Evolutionary conservation across 1,139 yeast species (phyloP).

Genomic region (Pichia sp.): DNA sequence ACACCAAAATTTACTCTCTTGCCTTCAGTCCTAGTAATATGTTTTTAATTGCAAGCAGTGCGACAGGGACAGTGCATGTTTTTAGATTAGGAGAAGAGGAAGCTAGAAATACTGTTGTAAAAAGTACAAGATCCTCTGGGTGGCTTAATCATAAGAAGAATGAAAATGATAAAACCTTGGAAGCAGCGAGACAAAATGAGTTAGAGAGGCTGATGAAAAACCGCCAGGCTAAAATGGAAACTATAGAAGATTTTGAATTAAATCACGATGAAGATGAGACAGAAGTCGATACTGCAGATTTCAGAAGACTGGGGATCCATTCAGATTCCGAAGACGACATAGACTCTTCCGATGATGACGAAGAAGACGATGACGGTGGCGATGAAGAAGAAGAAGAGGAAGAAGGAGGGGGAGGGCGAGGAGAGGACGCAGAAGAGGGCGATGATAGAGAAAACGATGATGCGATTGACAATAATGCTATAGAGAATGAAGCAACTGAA

Average conservation of each 20-base stretch:
- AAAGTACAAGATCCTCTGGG: conserved; percentile 17
- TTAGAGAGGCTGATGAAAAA: conserved; percentile 16
- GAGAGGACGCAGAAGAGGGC: conserved; percentile 2
- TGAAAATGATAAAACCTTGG: conserved; percentile 14
- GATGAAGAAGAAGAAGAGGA: conserved; percentile 6
- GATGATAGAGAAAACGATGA: neutral
- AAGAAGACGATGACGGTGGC: conserved; percentile 11
- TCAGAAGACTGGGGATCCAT: conserved; percentile 5
- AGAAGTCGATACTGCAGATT: conserved; percentile 4
- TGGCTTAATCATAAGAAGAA: conserved; percentile 16
- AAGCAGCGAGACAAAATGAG: conserved; percentile 18
- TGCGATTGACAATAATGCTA: neutral
- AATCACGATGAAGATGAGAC: conserved; percentile 2
- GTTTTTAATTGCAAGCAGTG: conserved; percentile 78
- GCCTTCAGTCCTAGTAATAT: conserved; percentile 73
- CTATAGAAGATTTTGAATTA: conserved; percentile 1
- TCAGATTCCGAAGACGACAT: conserved; percentile 23
- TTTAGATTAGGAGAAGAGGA: conserved; percentile 69
- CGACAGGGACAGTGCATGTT: conserved; percentile 91
- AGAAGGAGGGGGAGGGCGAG: conserved; percentile 22
- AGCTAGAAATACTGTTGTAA: conserved; percentile 37
- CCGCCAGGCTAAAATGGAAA: conserved; percentile 14
- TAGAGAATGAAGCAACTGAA: conserved; percentile 9
- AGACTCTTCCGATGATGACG: conserved; percentile 19
- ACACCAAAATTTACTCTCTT: conserved; percentile 81